Evolutionary conservation across 352 stramenopile species (phyloP).

Genomic region (Phytophthora tentaculata): DNA sequence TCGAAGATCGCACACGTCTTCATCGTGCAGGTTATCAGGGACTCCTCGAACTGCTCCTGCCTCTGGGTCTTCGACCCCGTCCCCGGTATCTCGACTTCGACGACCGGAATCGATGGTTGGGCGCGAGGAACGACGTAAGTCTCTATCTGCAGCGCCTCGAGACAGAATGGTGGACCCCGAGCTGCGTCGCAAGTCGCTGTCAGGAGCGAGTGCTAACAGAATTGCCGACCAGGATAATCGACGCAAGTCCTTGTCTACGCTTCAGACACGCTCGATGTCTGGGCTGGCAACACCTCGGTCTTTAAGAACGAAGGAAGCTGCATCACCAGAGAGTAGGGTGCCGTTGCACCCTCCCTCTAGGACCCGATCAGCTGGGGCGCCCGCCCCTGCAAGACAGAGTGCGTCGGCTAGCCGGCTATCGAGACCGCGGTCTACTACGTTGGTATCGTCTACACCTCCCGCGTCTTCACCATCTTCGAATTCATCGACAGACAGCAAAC

Average conservation of each 20-base stretch:
- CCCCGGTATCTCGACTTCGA: constrained; percentile 27
- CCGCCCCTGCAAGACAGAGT: constrained; percentile 23
- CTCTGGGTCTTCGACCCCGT: constrained; percentile 4
- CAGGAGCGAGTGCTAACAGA: constrained; percentile 24
- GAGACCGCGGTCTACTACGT: constrained; percentile 26
- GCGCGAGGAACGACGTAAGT: constrained; percentile 49
- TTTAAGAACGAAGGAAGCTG: constrained; percentile 22
- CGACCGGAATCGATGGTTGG: constrained; percentile 37
- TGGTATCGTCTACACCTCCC: constrained; percentile 25
- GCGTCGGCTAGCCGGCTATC: constrained; percentile 32
- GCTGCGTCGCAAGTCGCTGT: constrained; percentile 57
- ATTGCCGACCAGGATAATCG: constrained; percentile 35
- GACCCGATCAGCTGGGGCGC: constrained; percentile 24
- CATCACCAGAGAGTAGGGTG: constrained; percentile 22
- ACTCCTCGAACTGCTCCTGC: constrained; percentile 3
- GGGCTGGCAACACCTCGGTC: constrained; percentile 32
- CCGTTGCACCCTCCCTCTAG: constrained; percentile 32
- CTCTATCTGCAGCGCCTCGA: constrained; percentile 31
- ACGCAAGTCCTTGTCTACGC: constrained; percentile 54
- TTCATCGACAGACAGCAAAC: constrained; percentile 22
- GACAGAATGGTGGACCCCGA: constrained; percentile 41
- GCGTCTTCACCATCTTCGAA: constrained; percentile 31
- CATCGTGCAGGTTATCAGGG: constrained; percentile 18
- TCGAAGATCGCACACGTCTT: constrained; percentile 20
- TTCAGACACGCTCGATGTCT: constrained; percentile 40